phyloP scores from a whole-genome alignment of 1,284 basidiomycete genomes.

The Puccinia coronata region DNA sequence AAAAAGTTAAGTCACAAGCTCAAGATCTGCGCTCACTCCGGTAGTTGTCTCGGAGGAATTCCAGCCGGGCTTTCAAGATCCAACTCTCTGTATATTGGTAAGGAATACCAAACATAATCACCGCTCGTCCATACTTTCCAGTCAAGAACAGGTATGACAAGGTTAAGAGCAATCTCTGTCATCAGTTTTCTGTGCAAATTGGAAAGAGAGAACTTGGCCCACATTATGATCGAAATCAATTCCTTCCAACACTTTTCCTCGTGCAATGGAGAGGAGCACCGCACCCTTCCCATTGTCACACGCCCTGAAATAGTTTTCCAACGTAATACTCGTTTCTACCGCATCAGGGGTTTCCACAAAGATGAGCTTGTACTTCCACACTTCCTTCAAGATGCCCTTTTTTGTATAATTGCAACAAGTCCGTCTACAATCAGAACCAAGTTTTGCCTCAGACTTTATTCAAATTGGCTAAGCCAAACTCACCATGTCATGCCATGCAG shows the following conservation, averaged over 20 bases:
- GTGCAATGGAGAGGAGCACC: conserved; percentile 91
- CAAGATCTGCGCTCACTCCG: conserved; percentile 62
- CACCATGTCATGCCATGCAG: conserved; percentile 99
- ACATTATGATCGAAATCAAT: conserved; percentile 94
- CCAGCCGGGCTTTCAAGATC: conserved; percentile 92
- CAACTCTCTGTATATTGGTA: conserved; percentile 94
- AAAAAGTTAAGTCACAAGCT: neutral
- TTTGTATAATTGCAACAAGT: conserved; percentile 43
- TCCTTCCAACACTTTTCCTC: conserved; percentile 98
- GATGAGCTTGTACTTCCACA: conserved; percentile 99
- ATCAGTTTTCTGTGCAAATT: neutral
- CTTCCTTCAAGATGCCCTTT: conserved; percentile 98
- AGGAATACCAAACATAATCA: conserved; percentile 89
- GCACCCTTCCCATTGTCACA: conserved; percentile 99
- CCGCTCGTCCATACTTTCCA: conserved; percentile 89
- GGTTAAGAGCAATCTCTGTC: neutral
- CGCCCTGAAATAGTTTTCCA: conserved; percentile 95
- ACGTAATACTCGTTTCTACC: conserved; percentile 94
- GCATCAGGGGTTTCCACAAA: conserved; percentile 99
- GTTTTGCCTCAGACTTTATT: too few relatives aligned
- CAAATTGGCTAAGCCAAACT: conserved; percentile 54
- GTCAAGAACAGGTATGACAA: conserved; percentile 46
- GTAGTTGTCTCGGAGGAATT: conserved; percentile 97
- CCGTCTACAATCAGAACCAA: neutral
- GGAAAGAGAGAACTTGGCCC: conserved; percentile 37